Evolutionary conservation across 108 stramenopile genomes (phyloP).

Genomic region (Schizochytrium sp.): DNA sequence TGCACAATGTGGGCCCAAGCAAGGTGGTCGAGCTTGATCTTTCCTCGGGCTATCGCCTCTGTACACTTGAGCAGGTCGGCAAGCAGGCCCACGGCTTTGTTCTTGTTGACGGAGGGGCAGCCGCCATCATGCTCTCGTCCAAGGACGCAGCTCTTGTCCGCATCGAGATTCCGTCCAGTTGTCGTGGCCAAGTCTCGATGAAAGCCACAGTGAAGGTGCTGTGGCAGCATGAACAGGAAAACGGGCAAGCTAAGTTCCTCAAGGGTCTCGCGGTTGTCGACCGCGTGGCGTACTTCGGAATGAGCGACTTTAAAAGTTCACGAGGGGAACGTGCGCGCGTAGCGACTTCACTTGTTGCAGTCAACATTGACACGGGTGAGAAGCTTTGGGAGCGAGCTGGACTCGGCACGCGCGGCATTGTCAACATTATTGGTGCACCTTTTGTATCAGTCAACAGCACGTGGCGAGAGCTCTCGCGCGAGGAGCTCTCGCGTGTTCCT

Average conservation of each 20-base stretch:
- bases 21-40: neutral
- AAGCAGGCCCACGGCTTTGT: neutral
- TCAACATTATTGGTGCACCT: neutral
- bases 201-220: neutral
- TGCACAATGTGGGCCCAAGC: constrained; percentile 1
- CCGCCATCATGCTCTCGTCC: neutral
- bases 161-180: neutral
- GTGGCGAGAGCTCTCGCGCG: neutral
- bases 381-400: neutral
- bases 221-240: neutral
- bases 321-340: neutral
- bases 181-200: neutral
- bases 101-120: neutral
- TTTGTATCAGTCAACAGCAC: neutral
- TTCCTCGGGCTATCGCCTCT: neutral
- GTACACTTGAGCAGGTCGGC: neutral
- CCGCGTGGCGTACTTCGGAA: neutral
- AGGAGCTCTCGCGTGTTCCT: neutral
- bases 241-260: neutral
- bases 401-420: neutral
- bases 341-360: neutral
- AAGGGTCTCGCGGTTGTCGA: neutral
- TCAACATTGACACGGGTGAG: neutral
- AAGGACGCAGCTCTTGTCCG: neutral
- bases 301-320: neutral